These are phyloP conservation scores for Nakazawaea wickerhamii DNA, from an alignment of 805 yeast genomes.

Conservation along the genomic window DNA sequence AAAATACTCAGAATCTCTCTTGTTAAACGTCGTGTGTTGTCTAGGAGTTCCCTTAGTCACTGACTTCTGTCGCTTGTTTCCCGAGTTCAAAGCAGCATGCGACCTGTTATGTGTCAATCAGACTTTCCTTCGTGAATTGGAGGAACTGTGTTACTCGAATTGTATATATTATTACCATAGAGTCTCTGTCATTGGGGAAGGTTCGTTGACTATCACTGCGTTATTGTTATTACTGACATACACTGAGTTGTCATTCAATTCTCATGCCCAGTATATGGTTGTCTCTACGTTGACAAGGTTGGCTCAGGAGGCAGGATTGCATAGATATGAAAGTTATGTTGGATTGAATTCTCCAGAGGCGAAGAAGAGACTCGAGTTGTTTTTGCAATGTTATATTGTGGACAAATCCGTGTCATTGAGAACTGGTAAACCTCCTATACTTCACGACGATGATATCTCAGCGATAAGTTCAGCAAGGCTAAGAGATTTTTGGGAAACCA, in stretches of 20 bases:
- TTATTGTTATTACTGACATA: conserved; percentile 40
- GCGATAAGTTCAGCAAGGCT: conserved; percentile 16
- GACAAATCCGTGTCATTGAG: conserved; percentile 42
- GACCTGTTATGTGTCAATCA: neutral
- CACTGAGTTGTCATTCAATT: conserved; percentile 30
- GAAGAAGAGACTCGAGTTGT: conserved; percentile 33
- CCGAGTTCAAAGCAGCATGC: conserved; percentile 15
- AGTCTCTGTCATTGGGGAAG: conserved; percentile 44
- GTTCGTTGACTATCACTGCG: conserved; percentile 45
- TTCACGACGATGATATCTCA: conserved; percentile 35
- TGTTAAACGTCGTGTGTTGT: conserved; percentile 24
- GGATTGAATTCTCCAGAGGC: conserved; percentile 33
- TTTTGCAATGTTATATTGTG: conserved; percentile 43
- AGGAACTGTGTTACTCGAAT: conserved; percentile 29
- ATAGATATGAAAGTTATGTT: conserved; percentile 39
- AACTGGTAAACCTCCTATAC: conserved; percentile 44
- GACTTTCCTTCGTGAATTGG: conserved; percentile 11
- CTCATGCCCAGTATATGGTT: conserved; percentile 37
- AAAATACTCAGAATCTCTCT: conserved; percentile 27
- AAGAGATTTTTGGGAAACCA: neutral
- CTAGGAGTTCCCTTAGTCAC: conserved; percentile 1
- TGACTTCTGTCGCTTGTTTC: neutral
- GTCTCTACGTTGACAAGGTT: conserved; percentile 43
- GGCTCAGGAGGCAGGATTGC: conserved; percentile 55
- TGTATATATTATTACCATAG: conserved; percentile 50